Evolutionary conservation across 805 yeast species (phyloP), one percentile per base, ranked within the genome.

Genomic region (Kodamaea lidongshanica): DNA sequence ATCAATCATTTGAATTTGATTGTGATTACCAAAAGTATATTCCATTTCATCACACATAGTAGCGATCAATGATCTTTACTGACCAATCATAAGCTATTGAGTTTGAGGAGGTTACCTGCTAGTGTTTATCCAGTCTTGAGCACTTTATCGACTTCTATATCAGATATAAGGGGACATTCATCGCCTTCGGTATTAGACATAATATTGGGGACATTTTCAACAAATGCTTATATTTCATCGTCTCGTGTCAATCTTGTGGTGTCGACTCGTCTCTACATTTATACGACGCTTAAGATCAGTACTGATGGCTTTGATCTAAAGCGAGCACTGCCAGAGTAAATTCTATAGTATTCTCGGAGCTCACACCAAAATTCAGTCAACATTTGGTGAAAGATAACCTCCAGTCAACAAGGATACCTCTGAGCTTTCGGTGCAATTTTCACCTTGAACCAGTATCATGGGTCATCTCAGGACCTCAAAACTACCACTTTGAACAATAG

Each of bases 341-440:
- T 46, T 14, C 65, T 62, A 46, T 74, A 81, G 35, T 68, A 63
- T 12, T 58, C 63, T 23, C 74, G 56, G 26, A 81, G 53, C 50
- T 82, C 89, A 58, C 92, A 82, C 83, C 86, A 81, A 10, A 65
- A 52, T 18, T 69, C 61, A 0, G 79, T 71, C 7, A 78, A 52
- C 6, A 82, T 48, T 32, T 69, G 0, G 88, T 78, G 4, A 80
- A 86, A 1, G 77, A 69, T 10, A 77, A 46, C 23, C 81, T 10
- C 30, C 27, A 1, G 20, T 16, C 0, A 48, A 20, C 23, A 49
- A 50, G 9, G 61, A 52, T 1, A 14, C 10, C 18, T 53, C 50
- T 3, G 38, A 29, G 37, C 58, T 58, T 15, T 35, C 14, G 1
- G 38, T 39, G 1, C 58, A 50, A 25, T 47, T n/a, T n/a, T n/a